These are phyloP conservation scores for Calonectria pseudoturangicola DNA, from an alignment of 2,329 filamentous ascomycete genomes.

Conservation along the genomic window DNA sequence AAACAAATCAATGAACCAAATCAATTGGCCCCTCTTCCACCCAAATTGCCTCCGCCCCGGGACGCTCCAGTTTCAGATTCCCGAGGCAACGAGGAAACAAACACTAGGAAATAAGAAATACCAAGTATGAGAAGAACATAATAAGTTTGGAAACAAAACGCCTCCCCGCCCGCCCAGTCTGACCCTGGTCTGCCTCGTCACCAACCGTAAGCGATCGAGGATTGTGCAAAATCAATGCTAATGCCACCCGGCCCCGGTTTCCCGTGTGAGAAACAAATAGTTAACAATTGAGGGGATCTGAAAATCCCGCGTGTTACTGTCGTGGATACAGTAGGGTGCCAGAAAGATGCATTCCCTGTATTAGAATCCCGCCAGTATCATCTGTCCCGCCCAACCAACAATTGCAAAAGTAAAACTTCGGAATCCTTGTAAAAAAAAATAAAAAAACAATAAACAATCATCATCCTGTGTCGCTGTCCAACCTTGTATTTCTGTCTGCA, in stretches of 20 bases:
- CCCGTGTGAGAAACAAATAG: conserved; percentile 17
- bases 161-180: conserved; percentile 31
- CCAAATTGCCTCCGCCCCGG: conserved; percentile 30
- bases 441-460: conserved; percentile 4
- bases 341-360: conserved; percentile 19
- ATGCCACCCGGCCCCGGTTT: conserved; percentile 30
- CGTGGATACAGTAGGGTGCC: conserved; percentile 19
- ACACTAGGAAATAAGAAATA: conserved; percentile 21
- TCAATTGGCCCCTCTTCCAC: conserved; percentile 5
- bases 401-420: conserved; percentile 12
- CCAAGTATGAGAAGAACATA: conserved; percentile 33
- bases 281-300: conserved; percentile 32
- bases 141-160: conserved; percentile 38
- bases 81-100: conserved; percentile 15
- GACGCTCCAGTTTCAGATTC: conserved; percentile 12
- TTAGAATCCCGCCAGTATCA: conserved; percentile 24
- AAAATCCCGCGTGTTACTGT: conserved; percentile 30
- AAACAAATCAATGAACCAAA: conserved; percentile 35
- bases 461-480: conserved; percentile 26
- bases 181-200: conserved; percentile 20
- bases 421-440: neutral
- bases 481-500: conserved; percentile 25
- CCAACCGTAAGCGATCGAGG: conserved; percentile 21
- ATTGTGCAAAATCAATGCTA: conserved; percentile 33
- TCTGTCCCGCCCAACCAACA: conserved; percentile 12